Evolutionary conservation across 495 filamentous ascomycete species (phyloP), one percentile per base, ranked within the genome.

Genomic region (Hypoxylon fuscum): DNA sequence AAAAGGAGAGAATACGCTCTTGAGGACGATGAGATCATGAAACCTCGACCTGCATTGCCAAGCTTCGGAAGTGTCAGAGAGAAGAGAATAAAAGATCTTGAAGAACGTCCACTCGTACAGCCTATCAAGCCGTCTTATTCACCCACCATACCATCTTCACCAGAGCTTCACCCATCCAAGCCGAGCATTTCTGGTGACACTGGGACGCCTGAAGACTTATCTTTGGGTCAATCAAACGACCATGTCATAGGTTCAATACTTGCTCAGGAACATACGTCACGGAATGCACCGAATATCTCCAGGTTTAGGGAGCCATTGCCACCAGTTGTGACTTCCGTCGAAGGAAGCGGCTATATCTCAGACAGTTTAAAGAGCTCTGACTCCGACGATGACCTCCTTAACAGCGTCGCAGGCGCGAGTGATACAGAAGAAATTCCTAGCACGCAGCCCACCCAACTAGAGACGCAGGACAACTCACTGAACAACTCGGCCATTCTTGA

Each of bases 51-150:
- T 4, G 85, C 84, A 1, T 77, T 96, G 15, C 92, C 92, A 7
- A 92, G 88, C 15, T 96, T 96, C 73, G 92, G 91, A 15, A 94
- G 91, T 68, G 81, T 96, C 31, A 83, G 91, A 32, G 78, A 79
- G 17, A 79, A 76, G 53, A 77, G 76, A 43, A 65, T 67, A 5
- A 74, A 73, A 37, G 74, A 83, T 10, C 21, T 61, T 1, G 72
- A 61, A 45, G 82, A 84, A 54, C 76, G 82, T 17, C 80, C 80
- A 1, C 76, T 85, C 44, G 80, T 85, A 38, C 76, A 80, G 11
- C 83, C 83, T 23, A 53, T 70, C 4, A 79, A 83, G 5, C 58
- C 60, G 6, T 15, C 53, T n/a, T 40, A 69, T n/a, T 64, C 64
- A 5, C 34, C 68, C 3, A 37, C 43, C 10, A 55, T 53, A 18